A percentile compares a stretch with the other conserved stretches of the same genome.
Conservation (phyloP, 1,139 yeast species). For the Candida neerlandica region DNA sequence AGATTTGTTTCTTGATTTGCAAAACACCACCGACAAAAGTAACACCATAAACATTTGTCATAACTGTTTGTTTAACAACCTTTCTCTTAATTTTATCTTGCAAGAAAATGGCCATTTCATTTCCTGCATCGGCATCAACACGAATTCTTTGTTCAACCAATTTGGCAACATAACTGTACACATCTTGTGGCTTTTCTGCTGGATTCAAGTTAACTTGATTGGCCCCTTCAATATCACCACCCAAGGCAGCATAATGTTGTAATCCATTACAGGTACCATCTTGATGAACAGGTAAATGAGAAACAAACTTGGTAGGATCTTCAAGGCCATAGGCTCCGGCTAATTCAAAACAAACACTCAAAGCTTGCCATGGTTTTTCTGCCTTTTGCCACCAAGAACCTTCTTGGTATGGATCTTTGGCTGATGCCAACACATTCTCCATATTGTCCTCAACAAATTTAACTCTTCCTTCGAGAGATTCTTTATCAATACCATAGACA, state of each 20-base stretch:
- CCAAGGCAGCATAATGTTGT: conserved; percentile 97
- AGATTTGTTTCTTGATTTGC: conserved; percentile 75
- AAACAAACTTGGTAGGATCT: conserved; percentile 74
- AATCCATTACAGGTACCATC: conserved; percentile 98
- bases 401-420: conserved; percentile 64
- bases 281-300: conserved; percentile 91
- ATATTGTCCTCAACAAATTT: conserved; percentile 70
- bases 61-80: conserved; percentile 93
- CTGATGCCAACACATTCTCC: conserved; percentile 64
- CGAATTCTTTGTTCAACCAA: conserved; percentile 66
- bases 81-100: conserved; percentile 76
- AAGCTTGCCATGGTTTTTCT: conserved; percentile 95
- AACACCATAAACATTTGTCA: conserved; percentile 98
- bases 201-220: conserved; percentile 86
- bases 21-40: conserved; percentile 91
- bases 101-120: conserved; percentile 54
- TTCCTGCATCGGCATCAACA: conserved; percentile 58
- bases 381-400: conserved; percentile 82
- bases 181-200: conserved; percentile 86
- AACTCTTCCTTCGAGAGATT: conserved; percentile 74
- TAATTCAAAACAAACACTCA: conserved; percentile 84
- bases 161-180: conserved; percentile 79
- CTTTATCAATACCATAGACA: conserved; percentile 84
- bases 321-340: conserved; percentile 67
- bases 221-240: conserved; percentile 96